Base-by-base conservation (phyloP, 108 stramenopile genomes). In the Nitzschia inconspicua region DNA sequence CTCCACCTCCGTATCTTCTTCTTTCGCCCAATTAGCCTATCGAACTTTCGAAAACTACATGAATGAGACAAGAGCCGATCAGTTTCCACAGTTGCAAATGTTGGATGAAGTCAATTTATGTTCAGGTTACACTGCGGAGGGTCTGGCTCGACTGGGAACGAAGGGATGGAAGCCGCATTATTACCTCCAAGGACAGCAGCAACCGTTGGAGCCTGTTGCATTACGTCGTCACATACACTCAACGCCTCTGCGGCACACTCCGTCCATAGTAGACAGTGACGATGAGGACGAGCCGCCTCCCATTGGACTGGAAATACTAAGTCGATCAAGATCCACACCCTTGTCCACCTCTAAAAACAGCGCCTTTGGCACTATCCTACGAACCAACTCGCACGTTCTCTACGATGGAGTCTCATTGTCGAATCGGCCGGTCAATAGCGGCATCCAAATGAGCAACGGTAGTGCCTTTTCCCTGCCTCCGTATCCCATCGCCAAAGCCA, bases 291-390 rank as follows among this genome's bases (percentile, higher is more conserved):
- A 43, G n/a, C 59, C 65, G 13, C 65, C 72, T n/a, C 56, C 72
- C 11, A 34, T 47, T 28, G 60, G 64, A 1, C 44, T 66, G 20
- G 59, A 73, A 18, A 58, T 62, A 23, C 18, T n/a, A 3, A 44
- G 63, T 16, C 52, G 72, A 36, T 61, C 72, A 16, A 43, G 72
- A 36, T 73, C 72, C 14, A 73, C 72, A 3, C 72, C 72, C 3
- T 48, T 63, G 14, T 43, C 65, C 9, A 64, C 71, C 11, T 63
- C 63, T 7, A 54, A 48, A 10, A 57, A 63, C 47, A 73, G 72
- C 26, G 72, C 72, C 16, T 72, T 72, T 37, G 71, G 68, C 4
- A 53, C 59, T 31, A 68, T 68, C 11, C 30, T 35, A n/a, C 58
- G 68, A 2, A 36, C 63, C 3, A 57, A 58, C 28, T 31, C 65